Evolutionary conservation across 2,329 filamentous ascomycete genomes (phyloP).

Genomic region (Trichoderma harzianum): DNA sequence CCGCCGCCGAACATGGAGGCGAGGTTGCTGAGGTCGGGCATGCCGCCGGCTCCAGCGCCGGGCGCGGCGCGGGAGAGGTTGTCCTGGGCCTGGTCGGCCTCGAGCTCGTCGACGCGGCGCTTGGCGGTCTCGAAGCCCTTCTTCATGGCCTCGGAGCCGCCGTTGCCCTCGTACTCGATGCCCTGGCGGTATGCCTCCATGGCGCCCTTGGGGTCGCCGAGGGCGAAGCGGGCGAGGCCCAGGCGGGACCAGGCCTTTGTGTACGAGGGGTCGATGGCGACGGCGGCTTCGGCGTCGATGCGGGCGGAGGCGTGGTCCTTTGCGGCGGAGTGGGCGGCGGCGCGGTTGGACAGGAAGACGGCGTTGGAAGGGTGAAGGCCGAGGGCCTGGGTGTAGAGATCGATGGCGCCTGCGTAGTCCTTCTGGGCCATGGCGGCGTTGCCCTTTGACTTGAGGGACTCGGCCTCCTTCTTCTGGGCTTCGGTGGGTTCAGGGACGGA

Average conservation of each 20-base stretch:
- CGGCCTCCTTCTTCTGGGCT: slow-evolving; percentile 73
- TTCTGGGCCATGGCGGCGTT: slow-evolving; percentile 95
- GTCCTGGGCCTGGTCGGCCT: slow-evolving; percentile 38
- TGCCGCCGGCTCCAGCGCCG: slow-evolving; percentile 55
- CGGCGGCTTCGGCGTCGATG: slow-evolving; percentile 86
- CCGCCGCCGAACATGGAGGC: slow-evolving; percentile 69
- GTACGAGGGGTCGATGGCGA: slow-evolving; percentile 83
- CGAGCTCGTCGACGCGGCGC: slow-evolving; percentile 78
- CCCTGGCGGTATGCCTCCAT: slow-evolving; percentile 94
- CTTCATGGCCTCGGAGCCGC: slow-evolving; percentile 95
- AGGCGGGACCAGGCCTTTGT: slow-evolving; percentile 96
- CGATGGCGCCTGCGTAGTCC: slow-evolving; percentile 79
- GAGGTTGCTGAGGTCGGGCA: slow-evolving; percentile 68
- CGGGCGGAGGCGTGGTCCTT: slow-evolving; percentile 81
- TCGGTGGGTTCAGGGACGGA: slow-evolving; percentile 38
- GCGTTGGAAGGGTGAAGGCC: slow-evolving; percentile 78
- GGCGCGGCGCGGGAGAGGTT: slow-evolving; percentile 44
- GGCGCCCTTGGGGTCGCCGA: slow-evolving; percentile 83
- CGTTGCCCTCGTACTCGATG: slow-evolving; percentile 90
- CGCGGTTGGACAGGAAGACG: slow-evolving; percentile 96
- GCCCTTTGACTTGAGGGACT: slow-evolving; percentile 82
- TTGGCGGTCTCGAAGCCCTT: slow-evolving; percentile 94
- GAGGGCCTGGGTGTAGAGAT: slow-evolving; percentile 84
- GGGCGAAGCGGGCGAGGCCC: slow-evolving; percentile 84
- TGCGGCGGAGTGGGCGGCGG: slow-evolving; percentile 83